phyloP scores from a whole-genome alignment of 768 basidiomycete species.

The Glaciozyma antarctica region DNA sequence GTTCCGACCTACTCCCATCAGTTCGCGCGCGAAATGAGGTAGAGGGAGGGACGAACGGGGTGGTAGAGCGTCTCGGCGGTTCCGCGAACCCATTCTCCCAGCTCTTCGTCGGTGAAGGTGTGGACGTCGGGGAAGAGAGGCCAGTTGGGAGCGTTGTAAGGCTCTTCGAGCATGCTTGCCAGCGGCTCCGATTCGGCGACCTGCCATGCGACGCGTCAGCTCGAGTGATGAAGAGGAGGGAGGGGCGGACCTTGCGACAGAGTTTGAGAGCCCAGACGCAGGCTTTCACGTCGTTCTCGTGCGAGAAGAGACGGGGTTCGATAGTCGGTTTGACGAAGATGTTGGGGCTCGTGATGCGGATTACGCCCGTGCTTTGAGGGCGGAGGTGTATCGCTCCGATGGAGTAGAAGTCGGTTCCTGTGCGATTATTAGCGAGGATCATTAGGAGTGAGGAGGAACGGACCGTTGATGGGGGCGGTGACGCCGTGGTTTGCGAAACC shows the following conservation, averaged over 20 bases:
- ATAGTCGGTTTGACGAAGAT: constrained; percentile 23
- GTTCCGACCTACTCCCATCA: neutral
- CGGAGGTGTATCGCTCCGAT: constrained; percentile 14
- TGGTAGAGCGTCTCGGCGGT: constrained; percentile 27
- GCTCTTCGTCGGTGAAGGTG: constrained; percentile 5
- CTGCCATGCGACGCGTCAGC: too few species aligned
- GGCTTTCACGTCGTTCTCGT: neutral
- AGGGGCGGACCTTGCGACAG: constrained; percentile 16
- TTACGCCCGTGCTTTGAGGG: constrained; percentile 13
- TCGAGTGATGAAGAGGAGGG: too few species aligned
- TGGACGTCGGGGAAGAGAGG: constrained; percentile 3
- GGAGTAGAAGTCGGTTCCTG: constrained; percentile 17
- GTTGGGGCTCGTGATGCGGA: constrained; percentile 14
- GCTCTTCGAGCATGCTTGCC: neutral
- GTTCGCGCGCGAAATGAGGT: neutral
- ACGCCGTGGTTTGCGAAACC: constrained; percentile 11
- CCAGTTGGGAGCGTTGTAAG: neutral
- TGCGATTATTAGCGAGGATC: neutral
- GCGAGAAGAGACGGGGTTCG: constrained; percentile 5
- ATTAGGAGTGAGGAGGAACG: neutral
- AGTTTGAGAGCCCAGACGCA: neutral
- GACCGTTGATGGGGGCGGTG: neutral
- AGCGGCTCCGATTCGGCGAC: neutral
- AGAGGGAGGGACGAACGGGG: constrained; percentile 5
- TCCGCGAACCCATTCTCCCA: constrained; percentile 12